Conservation (phyloP, 2,329 filamentous ascomycete species). For the Ophiocordyceps unilateralis region DNA sequence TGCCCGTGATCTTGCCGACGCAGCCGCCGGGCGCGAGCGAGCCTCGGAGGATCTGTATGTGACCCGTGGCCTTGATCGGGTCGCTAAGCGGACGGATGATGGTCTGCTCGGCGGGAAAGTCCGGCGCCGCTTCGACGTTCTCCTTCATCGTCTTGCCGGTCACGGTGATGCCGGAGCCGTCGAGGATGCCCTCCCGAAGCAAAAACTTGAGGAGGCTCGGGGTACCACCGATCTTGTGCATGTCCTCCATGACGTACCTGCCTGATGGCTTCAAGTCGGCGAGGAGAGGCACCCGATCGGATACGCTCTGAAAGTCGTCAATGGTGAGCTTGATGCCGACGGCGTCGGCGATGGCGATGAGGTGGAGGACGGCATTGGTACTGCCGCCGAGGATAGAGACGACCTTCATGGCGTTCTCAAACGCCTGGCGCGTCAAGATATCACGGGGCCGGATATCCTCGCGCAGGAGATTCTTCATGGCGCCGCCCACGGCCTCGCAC, state of each 20-base stretch:
- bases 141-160: conserved; percentile 81
- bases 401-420: conserved; percentile 73
- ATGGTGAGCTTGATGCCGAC: conserved; percentile 70
- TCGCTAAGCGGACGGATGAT: conserved; percentile 68
- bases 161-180: conserved; percentile 66
- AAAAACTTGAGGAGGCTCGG: conserved; percentile 78
- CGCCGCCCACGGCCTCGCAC: conserved; percentile 53
- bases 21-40: conserved; percentile 74
- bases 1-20: conserved; percentile 87
- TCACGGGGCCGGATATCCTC: conserved; percentile 65
- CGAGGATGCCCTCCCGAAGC: conserved; percentile 64
- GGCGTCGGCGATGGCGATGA: conserved; percentile 69
- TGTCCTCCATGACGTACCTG: conserved; percentile 71
- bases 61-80: conserved; percentile 74
- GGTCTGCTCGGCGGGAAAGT: conserved; percentile 57
- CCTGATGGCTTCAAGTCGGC: conserved; percentile 75
- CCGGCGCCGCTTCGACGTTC: conserved; percentile 62
- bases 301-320: conserved; percentile 73
- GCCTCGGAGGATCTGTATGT: conserved; percentile 76
- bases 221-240: conserved; percentile 75
- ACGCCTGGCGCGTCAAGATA: conserved; percentile 63
- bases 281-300: conserved; percentile 61
- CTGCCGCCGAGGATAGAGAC: conserved; percentile 71
- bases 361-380: conserved; percentile 71
- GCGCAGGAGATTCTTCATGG: conserved; percentile 56